Conservation (phyloP, 2,329 filamentous ascomycete species). For the Ceratocystis cacaofunesta region DNA sequence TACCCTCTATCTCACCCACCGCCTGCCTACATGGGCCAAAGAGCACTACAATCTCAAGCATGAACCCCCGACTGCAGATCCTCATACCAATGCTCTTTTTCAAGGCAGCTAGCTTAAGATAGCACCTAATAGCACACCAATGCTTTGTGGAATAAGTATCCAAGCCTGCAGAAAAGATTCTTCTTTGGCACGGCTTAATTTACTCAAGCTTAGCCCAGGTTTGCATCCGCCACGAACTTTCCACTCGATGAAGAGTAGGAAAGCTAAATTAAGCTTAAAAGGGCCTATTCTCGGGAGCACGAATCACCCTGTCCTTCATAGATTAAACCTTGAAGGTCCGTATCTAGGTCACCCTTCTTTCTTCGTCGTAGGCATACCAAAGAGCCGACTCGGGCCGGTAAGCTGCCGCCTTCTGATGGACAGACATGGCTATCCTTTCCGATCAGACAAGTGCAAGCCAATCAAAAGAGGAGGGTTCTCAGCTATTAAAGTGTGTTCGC, state of each 20-base stretch:
- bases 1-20: not conserved
- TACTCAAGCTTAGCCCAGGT: too few species aligned
- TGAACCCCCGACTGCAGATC: not conserved
- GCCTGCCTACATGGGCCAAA: not conserved
- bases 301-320: too few species aligned
- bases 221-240: too few species aligned
- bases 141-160: not conserved
- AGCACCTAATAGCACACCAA: not conserved
- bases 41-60: not conserved
- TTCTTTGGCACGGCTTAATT: too few species aligned
- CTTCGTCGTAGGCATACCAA: too few species aligned
- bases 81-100: not conserved
- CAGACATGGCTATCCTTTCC: conserved; percentile 7
- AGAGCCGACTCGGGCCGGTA: too few species aligned
- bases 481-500: conserved; percentile 3
- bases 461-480: not conserved
- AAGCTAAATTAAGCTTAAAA: too few species aligned
- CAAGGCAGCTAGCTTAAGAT: not conserved
- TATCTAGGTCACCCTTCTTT: too few species aligned
- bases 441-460: not conserved
- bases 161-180: not conserved
- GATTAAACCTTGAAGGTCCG: too few species aligned
- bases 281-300: too few species aligned
- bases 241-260: too few species aligned
- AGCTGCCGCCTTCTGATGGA: not conserved